These are phyloP conservation scores for Jatropha curcas DNA, from an alignment of 345 rosid genomes.

Conservation along the genomic window DNA sequence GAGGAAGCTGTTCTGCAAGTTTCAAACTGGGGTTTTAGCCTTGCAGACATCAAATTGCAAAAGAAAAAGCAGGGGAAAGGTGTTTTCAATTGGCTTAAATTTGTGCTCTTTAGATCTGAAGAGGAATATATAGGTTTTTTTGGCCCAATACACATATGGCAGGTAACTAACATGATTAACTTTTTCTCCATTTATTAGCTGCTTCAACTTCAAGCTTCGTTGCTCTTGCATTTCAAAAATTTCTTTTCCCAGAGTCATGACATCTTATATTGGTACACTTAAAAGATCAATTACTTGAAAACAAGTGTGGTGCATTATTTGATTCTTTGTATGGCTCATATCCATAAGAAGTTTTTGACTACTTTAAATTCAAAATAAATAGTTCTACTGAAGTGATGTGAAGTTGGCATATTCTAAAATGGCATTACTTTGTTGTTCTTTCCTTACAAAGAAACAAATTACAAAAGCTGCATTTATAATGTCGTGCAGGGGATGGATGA, in stretches of 20 bases:
- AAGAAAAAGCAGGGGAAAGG: conserved; percentile 50
- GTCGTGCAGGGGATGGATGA: conserved; percentile 66
- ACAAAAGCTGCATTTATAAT: background rate
- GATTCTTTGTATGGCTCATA: background rate
- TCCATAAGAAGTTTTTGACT: background rate
- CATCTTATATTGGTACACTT: background rate
- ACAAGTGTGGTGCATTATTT: background rate
- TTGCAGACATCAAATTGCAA: conserved; percentile 57
- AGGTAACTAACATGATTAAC: conserved; percentile 40
- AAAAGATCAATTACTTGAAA: background rate
- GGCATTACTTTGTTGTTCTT: background rate
- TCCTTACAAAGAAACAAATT: background rate
- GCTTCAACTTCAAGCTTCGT: background rate
- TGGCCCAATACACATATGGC: conserved; percentile 78
- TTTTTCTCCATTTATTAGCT: background rate
- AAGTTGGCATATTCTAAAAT: background rate
- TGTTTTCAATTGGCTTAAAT: conserved; percentile 40
- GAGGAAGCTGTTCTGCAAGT: conserved; percentile 70
- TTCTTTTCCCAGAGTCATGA: background rate
- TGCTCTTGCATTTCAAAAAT: background rate
- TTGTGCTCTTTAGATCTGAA: conserved; percentile 31
- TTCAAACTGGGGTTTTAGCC: conserved; percentile 69
- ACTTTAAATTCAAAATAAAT: background rate
- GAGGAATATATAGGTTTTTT: conserved; percentile 63
- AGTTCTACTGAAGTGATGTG: background rate